These are phyloP conservation scores for Geotrichum europaeum DNA, from an alignment of 1,139 yeast genomes.

Conservation along the genomic window DNA sequence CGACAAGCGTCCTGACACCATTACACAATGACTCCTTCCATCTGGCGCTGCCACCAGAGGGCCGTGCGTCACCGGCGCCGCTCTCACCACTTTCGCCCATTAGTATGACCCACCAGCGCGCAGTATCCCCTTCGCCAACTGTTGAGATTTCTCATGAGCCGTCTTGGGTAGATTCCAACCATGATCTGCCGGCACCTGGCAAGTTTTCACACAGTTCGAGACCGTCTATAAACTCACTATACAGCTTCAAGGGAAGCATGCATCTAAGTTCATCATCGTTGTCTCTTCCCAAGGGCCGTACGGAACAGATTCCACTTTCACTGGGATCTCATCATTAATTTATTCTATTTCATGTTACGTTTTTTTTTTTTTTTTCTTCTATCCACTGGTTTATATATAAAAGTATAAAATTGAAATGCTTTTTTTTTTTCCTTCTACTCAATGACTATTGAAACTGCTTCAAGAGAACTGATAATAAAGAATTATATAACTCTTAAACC, in stretches of 20 bases:
- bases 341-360: background rate
- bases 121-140: constrained; percentile 25
- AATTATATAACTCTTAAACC: background rate
- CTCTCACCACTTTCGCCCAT: background rate
- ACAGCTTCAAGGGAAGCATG: constrained; percentile 2
- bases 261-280: constrained; percentile 17
- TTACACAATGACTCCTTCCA: background rate
- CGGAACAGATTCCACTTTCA: constrained; percentile 25
- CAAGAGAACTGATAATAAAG: background rate
- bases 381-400: background rate
- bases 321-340: constrained; percentile 16
- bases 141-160: constrained; percentile 30
- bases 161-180: constrained; percentile 27
- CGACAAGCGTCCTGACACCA: background rate
- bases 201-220: background rate
- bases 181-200: background rate
- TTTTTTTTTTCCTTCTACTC: background rate
- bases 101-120: background rate
- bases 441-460: background rate
- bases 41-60: background rate
- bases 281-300: constrained; percentile 23
- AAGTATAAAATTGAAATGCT: background rate
- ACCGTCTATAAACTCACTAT: background rate
- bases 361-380: background rate
- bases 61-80: background rate